Evolutionary conservation across 179 eudicot genomes (phyloP), one percentile per base, ranked within the genome.

Genomic region (Silene coronaria): DNA sequence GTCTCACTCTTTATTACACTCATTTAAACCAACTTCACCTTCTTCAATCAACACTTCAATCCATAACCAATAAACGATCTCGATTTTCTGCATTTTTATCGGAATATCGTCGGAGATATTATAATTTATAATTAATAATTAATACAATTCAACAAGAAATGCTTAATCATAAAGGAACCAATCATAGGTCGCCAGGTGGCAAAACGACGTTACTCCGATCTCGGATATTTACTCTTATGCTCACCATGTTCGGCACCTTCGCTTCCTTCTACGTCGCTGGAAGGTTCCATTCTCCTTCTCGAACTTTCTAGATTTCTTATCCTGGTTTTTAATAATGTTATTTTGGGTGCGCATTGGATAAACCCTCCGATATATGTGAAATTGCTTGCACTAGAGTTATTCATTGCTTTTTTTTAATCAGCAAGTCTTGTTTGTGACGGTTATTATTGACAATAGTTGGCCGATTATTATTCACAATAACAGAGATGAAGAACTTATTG

Each of bases 181-280:
- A 71, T 77, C 81, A 75, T 3, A 71, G 79, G 16, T 24, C 75
- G 66, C 55, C 81, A 53, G 65, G 65, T 60, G 36, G 51, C 71
- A 64, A 63, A 51, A 59, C 75, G 38, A 10, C 38, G 68, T 64
- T 67, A 28, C 67, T 83, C 38, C 81, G 84, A 77, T 83, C 82
- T 27, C 86, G 69, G 10, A 80, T 83, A 67, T n/a, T 75, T 16
- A 60, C 74, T 23, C 86, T 80, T 2, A 75, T 83, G 84, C 70
- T 83, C 58, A 67, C 82, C 72, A 78, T 83, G 84, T 78, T 83
- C 60, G 80, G 80, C 22, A 57, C 83, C 26, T 67, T 81, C 30
- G 82, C 85, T 60, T 71, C 84, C 62, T 80, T 84, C 68, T 74
- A 76, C 51, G 75, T 65, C 62, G 76, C 82, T 8, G 82, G 81